Evolutionary conservation across 2,329 filamentous ascomycete genomes (phyloP), one percentile per base, ranked within the genome.

Genomic region (Raffaelea albimanens): DNA sequence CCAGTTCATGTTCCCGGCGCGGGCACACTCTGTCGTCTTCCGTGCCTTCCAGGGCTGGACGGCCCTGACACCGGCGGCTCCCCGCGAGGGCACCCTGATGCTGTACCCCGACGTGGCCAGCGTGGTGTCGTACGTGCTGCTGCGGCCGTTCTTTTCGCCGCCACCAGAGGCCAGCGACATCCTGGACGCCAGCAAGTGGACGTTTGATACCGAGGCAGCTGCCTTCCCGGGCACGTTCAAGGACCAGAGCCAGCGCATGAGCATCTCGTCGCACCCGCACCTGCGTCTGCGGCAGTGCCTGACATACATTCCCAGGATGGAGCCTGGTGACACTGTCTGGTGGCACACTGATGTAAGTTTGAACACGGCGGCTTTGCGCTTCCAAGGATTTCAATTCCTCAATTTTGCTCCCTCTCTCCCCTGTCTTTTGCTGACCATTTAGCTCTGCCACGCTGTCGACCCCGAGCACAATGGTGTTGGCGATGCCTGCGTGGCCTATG

Each of bases 11-110:
- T 68, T 65, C 50, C 56, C 59, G 7, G 66, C 63, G 5, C 44
- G 48, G 14, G 63, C 61, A 1, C 61, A 69, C 48, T 68, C 63
- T 1, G 58, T 59, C 2, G 65, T 67, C 5, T 60, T 68, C 36
- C 58, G 64, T 8, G 58, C 58, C 5, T 69, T 63, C 52, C 65
- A 68, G 52, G 67, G 66, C 31, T 70, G 66, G 67, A 69, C 66
- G 3, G 67, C 65, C 2, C 56, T 69, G 18, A 68, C 65, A 1
- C 55, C 54, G 5, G 60, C 63, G 2, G 61, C 54, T 2, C 53
- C 60, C 2, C 18, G 39, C 20, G 62, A 68, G 50, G 68, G 67
- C 11, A 66, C 60, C 2, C 50, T 71, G 23, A 54, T 69, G 50
- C 47, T 71, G 5, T 67, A 65, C 46, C 67, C 67, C 1, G 62